A percentile compares a stretch with the other conserved stretches of the same genome.
Conservation (phyloP, 345 rosid genomes). For the Camelina sativa region DNA sequence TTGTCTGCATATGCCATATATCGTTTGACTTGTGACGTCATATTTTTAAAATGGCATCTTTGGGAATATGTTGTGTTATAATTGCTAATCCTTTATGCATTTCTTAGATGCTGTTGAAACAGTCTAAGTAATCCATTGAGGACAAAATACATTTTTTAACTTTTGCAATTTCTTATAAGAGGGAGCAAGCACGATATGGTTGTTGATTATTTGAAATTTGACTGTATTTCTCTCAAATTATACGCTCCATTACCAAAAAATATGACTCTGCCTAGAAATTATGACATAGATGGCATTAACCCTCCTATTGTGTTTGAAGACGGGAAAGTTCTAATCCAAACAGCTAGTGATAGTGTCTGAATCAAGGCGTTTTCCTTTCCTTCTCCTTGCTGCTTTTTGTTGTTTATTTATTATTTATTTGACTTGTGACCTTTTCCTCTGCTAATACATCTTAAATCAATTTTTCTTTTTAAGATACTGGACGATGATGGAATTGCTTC, state of each 20-base stretch:
- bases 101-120: slow-evolving; percentile 14
- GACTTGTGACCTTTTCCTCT: slow-evolving; percentile 14
- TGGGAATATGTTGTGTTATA: slow-evolving; percentile 4
- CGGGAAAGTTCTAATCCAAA: not conserved
- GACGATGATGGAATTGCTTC: slow-evolving; percentile 89
- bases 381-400: not conserved
- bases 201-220: slow-evolving; percentile 7
- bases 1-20: slow-evolving; percentile 23
- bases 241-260: not conserved
- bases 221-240: not conserved
- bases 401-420: slow-evolving; percentile 7
- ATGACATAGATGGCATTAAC: slow-evolving; percentile 2
- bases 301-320: slow-evolving; percentile 3
- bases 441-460: slow-evolving; percentile 4
- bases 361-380: not conserved
- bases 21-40: slow-evolving; percentile 14
- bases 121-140: slow-evolving; percentile 10
- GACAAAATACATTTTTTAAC: not conserved
- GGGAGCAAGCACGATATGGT: slow-evolving; percentile 5
- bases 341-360: not conserved
- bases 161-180: not conserved
- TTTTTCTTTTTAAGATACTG: slow-evolving; percentile 53
- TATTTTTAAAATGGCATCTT: not conserved
- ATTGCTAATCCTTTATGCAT: not conserved
- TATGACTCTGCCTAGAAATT: slow-evolving; percentile 10